A percentile compares a stretch with the other conserved stretches of the same genome.
Conservation (phyloP, 805 yeast species). For the Yarrowia sp. region DNA sequence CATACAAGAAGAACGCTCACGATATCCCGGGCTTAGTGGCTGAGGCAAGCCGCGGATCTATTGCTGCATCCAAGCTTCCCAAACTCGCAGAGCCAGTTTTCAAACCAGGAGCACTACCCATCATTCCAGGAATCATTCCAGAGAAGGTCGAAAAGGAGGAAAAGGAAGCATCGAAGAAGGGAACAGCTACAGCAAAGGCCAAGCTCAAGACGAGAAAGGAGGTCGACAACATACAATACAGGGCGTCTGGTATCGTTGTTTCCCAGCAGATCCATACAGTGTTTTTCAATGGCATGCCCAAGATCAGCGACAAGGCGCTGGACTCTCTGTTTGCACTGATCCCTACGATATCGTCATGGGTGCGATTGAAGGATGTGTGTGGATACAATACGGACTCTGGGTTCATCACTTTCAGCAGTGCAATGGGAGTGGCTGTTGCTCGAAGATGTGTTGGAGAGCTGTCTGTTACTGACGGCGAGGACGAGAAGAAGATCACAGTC, state of each 20-base stretch:
- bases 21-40: conserved; percentile 2
- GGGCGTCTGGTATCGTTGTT: neutral
- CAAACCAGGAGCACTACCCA: conserved; percentile 21
- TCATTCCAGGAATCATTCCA: conserved; percentile 20
- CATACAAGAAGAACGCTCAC: conserved; percentile 7
- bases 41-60: conserved; percentile 1
- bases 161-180: neutral
- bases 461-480: neutral
- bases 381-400: conserved; percentile 10
- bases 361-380: conserved; percentile 8
- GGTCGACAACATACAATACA: neutral
- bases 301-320: conserved; percentile 15
- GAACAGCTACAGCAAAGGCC: neutral
- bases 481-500: conserved; percentile 9
- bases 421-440: conserved; percentile 13
- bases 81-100: neutral
- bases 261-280: conserved; percentile 19
- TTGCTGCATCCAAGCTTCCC: neutral
- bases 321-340: neutral
- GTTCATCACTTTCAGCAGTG: conserved; percentile 8
- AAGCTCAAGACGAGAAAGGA: conserved; percentile 19
- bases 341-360: conserved; percentile 16
- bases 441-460: conserved; percentile 11
- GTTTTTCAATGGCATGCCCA: conserved; percentile 19
- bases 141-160: conserved; percentile 7